Base-by-base conservation (phyloP, 2,329 filamentous ascomycete genomes). In the Diplocarpon rosae region DNA sequence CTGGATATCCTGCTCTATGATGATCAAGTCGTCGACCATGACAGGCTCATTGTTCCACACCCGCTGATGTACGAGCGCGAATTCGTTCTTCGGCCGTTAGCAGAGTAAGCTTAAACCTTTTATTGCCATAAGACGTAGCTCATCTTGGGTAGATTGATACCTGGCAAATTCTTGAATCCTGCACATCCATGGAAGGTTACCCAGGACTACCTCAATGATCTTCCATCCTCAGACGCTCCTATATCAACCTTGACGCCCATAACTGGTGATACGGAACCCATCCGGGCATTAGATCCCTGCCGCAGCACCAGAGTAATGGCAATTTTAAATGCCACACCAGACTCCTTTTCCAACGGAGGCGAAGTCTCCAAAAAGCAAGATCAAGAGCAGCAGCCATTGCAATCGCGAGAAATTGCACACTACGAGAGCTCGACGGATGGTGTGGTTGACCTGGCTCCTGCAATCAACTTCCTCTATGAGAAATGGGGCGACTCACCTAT, bases 341-440 rank as follows among this genome's bases (percentile, higher is more conserved):
- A 98, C 66, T 96, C 90, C 9, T 98, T 98, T 68, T 96, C 90
- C 1, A 89, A 96, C 60, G 90, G 88, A 42, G 88, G 88, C 8
- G 58, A 70, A 11, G 59, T 69, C 31, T 17, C 37, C 16, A 12
- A 10, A 5, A 35, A 35, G 33, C 15, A 35, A 5, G 33, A 3
- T 35, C 10, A 7, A 8, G n/a, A 34, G 8, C n/a, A n/a, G n/a
- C n/a, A n/a, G n/a, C n/a, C n/a, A n/a, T n/a, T n/a, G n/a, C n/a
- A n/a, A n/a, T n/a, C n/a, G n/a, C n/a, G n/a, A n/a, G n/a, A n/a
- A n/a, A n/a, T n/a, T n/a, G n/a, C n/a, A n/a, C n/a, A n/a, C n/a
- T n/a, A n/a, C n/a, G n/a, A n/a, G n/a, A n/a, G n/a, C n/a, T 32
- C 30, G 10, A 14, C 9, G 9, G 4, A 3, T 9, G 10, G n/a